Evolutionary conservation across 163 green algal species (phyloP), one percentile per base, ranked within the genome.

Genomic region (Chloroidium sp.): DNA sequence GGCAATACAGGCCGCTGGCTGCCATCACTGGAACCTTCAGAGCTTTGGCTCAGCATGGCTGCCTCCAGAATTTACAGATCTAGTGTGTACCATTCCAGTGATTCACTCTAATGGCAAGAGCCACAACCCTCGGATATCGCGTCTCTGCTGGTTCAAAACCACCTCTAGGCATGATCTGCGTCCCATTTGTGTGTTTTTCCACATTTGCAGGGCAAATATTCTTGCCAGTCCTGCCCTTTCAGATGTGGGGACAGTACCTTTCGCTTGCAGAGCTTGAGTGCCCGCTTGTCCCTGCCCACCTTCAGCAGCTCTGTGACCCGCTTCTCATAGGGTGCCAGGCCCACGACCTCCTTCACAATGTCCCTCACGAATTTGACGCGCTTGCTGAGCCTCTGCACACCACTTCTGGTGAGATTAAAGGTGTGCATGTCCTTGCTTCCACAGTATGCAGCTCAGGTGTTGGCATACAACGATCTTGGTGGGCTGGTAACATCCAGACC

Each of bases 241-340:
- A 64, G 64, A 72, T n/a, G 64, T 72, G 64, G 64, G 64, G 64
- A 72, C 6, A 6, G 8, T 78, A 97, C 91, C 93, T 99, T 98
- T 85, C 90, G 92, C 92, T 99, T 98, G 76, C 93, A 93, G 8
- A 98, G 90, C 92, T 99, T 99, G 69, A 99, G 92, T 0, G 96
- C 96, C 78, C 96, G 93, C 92, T 99, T 99, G 87, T 99, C 96
- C 86, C 95, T 96, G 85, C 96, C 96, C 36, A 98, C 91, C 93
- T 98, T 99, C 61, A 99, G 90, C 82, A 99, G 88, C 92, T 99
- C 96, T 80, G 93, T 92, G 10, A 98, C 89, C 69, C 96, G 93
- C 89, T 93, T 97, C 92, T 99, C 96, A 80, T 99, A 99, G 62
- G 96, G 96, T 12, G 96, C 94, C 79, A 97, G 90, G 62, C 96